Base-by-base conservation (phyloP, 2,329 filamentous ascomycete genomes). In the Ophiognomonia clavigignenti-juglandacearum region DNA sequence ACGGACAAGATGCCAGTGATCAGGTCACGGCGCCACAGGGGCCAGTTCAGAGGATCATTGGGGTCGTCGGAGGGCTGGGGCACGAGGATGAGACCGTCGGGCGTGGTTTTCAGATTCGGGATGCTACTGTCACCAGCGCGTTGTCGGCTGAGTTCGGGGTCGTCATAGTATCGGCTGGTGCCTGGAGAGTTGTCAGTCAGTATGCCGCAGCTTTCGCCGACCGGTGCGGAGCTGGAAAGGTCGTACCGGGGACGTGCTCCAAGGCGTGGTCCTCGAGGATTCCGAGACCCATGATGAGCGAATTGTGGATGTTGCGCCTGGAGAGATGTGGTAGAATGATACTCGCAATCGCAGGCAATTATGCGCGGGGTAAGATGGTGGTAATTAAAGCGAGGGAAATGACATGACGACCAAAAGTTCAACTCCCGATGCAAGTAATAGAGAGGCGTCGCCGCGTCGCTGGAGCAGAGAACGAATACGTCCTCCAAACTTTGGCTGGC, bases 21-120 rank as follows among this genome's bases (percentile, higher is more conserved):
- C 44, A 86, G 57, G 63, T 96, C 91, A 61, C 90, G 87, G 56
- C 80, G 80, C 86, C 87, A 92, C 51, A 95, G 65, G 19, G 90
- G 86, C 91, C 90, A 96, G 62, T 74, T 76, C 54, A 96, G 73
- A 24, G 89, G 91, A 65, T 96, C 91, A 63, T 95, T 92, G 4
- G 88, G 88, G 63, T 95, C 88, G 64, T 95, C 86, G 53, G 85
- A 91, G 3, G 92, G 92, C 61, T 96, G 92, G 5, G 92, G 92
- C 5, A 95, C 85, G 26, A 96, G 79, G 56, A 96, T 86, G 57
- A 92, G 86, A 42, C 83, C 80, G 16, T 75, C 65, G 16, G 74
- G 71, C 27, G 86, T 85, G 53, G 74, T 83, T 43, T 65, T 75
- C 64, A 91, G 86, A 64, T 82, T 86, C 65, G 93, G 95, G 56